Conservation (phyloP, 148 eudicot species). For the Silene latifolia region DNA sequence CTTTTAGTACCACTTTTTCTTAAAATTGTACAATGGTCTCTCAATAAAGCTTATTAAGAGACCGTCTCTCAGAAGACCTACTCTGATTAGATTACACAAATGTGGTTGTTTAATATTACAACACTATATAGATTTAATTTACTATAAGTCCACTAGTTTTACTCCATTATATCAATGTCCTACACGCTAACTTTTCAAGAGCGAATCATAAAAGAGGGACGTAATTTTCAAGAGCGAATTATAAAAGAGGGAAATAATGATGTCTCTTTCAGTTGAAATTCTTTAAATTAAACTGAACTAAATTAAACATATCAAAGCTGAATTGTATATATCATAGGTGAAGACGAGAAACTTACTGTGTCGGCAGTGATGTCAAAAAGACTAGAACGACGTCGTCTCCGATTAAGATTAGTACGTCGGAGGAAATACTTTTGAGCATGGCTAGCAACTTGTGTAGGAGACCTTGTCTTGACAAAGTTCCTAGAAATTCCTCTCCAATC, state of each 20-base stretch:
- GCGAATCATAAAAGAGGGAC: neutral
- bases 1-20: no score
- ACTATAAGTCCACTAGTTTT: no score
- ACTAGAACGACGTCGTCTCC: conserved; percentile 78
- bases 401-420: conserved; percentile 56
- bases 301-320: no score
- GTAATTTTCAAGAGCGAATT: neutral
- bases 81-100: neutral
- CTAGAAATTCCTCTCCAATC: conserved; percentile 90
- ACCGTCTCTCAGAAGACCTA: no score
- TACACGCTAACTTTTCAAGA: neutral
- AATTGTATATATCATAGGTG: neutral
- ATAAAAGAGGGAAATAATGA: no score
- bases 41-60: no score
- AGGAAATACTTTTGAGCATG: conserved; percentile 90
- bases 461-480: conserved; percentile 75
- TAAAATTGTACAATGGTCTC: no score
- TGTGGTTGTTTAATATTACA: neutral
- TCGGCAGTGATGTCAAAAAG: conserved; percentile 86
- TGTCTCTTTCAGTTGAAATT: no score
- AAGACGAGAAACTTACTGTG: conserved; percentile 31
- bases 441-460: conserved; percentile 91
- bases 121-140: neutral
- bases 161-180: no score
- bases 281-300: no score